Conservation (phyloP, 2,329 filamentous ascomycete genomes). For the Coleophoma cylindrospora region DNA sequence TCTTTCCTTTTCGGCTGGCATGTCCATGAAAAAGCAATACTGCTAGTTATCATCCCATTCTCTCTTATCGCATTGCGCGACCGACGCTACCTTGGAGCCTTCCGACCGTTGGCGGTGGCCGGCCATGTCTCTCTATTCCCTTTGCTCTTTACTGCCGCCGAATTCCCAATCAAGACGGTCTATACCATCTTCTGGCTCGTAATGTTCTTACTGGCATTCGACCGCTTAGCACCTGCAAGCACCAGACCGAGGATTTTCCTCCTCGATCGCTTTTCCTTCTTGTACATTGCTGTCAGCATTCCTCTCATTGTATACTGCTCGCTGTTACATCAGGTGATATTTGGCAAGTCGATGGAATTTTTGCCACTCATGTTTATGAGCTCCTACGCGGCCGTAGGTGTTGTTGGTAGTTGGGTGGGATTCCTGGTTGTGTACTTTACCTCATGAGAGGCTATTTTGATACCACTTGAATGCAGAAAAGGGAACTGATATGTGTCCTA, state of each 20-base stretch:
- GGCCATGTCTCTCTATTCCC: conserved; percentile 96
- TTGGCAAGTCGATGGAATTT: conserved; percentile 81
- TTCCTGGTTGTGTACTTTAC: conserved; percentile 89
- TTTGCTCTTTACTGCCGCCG: conserved; percentile 82
- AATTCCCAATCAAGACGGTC: conserved; percentile 89
- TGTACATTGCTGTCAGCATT: conserved; percentile 87
- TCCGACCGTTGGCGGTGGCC: conserved; percentile 84
- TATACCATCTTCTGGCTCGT: conserved; percentile 94
- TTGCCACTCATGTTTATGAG: conserved; percentile 96
- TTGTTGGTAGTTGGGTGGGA: conserved; percentile 91
- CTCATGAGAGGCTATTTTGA: neutral
- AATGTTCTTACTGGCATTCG: conserved; percentile 79
- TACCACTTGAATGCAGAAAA: too few relatives aligned
- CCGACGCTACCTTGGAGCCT: conserved; percentile 84
- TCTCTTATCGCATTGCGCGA: conserved; percentile 87
- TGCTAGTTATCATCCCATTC: conserved; percentile 93
- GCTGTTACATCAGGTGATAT: conserved; percentile 74
- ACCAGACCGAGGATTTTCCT: conserved; percentile 78
- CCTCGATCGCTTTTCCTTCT: conserved; percentile 81
- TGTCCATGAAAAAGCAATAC: conserved; percentile 94
- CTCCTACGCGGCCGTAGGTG: conserved; percentile 89
- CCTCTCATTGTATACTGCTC: conserved; percentile 88
- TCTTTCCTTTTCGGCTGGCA: conserved; percentile 99
- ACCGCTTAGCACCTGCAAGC: conserved; percentile 80
- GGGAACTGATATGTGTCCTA: too few relatives aligned